These are phyloP conservation scores for Carex cristatella DNA, from an alignment of 176 grass and related monocot species.

Conservation along the genomic window DNA sequence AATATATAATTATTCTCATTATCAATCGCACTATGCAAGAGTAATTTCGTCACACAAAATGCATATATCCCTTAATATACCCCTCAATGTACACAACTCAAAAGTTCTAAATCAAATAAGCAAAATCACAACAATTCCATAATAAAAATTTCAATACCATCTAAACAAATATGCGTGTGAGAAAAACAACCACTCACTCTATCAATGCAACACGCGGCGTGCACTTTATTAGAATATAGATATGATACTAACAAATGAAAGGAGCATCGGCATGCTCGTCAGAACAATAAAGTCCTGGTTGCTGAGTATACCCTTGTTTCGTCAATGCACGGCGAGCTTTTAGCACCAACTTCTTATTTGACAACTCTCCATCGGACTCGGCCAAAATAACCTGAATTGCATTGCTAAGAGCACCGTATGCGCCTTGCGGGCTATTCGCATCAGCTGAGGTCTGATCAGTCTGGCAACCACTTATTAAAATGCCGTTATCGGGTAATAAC, in stretches of 20 bases:
- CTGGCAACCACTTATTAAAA: conserved; percentile 88
- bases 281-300: conserved; percentile 80
- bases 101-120: not conserved
- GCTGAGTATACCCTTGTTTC: conserved; percentile 77
- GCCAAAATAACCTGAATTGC: conserved; percentile 71
- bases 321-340: conserved; percentile 53
- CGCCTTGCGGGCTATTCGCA: conserved; percentile 52
- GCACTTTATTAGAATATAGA: too few species aligned
- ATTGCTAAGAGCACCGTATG: conserved; percentile 82
- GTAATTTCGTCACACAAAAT: not conserved
- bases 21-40: not conserved
- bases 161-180: not conserved
- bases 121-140: not conserved
- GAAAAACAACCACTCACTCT: not conserved
- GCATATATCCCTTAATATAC: not conserved
- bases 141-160: not conserved
- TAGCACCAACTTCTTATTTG: conserved; percentile 66
- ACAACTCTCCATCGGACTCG: conserved; percentile 34
- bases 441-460: conserved; percentile 89
- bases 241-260: conserved; percentile 59
- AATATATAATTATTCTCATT: too few species aligned
- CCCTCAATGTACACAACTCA: not conserved
- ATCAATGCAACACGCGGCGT: not conserved
- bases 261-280: conserved; percentile 67
- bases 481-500: conserved; percentile 47